phyloP scores from a whole-genome alignment of 2,329 filamentous ascomycete species.

The Calonectria hawksworthii region DNA sequence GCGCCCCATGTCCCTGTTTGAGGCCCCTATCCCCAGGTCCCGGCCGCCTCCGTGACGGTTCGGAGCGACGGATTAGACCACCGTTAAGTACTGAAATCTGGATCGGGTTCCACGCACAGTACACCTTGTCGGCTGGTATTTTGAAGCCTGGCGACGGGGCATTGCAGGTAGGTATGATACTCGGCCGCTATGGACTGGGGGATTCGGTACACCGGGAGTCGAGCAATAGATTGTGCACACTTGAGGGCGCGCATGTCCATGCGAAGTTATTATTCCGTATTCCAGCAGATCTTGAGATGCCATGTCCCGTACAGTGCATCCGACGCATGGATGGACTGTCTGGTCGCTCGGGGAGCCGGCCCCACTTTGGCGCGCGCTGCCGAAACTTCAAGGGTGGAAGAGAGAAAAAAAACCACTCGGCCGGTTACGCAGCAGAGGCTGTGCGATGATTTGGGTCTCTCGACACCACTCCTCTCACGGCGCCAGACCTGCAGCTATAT shows the following conservation, averaged over 20 bases:
- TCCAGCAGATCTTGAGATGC: neutral
- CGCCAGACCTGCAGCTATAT: neutral
- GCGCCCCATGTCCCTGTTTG: constrained; percentile 13
- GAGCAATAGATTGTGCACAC: neutral
- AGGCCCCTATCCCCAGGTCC: constrained; percentile 5
- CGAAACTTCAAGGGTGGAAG: neutral
- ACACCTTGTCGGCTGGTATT: neutral
- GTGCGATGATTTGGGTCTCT: neutral
- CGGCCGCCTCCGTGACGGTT: constrained; percentile 25
- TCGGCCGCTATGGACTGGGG: neutral
- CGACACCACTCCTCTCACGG: neutral
- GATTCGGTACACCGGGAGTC: too few relatives aligned
- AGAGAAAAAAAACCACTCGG: neutral
- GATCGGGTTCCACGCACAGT: neutral
- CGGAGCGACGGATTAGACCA: constrained; percentile 14
- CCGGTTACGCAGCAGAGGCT: neutral
- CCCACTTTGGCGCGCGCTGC: constrained; percentile 25
- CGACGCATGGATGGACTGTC: constrained; percentile 13
- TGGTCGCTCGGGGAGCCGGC: constrained; percentile 24
- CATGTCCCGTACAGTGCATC: constrained; percentile 21
- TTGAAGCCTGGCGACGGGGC: neutral
- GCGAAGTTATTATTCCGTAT: neutral
- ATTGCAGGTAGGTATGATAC: neutral
- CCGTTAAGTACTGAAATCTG: constrained; percentile 8
- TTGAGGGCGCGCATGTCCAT: neutral